A percentile compares a stretch with the other conserved stretches of the same genome.
phyloP scores from a whole-genome alignment of 2,329 filamentous ascomycete genomes.

The Epichloe festucae region DNA sequence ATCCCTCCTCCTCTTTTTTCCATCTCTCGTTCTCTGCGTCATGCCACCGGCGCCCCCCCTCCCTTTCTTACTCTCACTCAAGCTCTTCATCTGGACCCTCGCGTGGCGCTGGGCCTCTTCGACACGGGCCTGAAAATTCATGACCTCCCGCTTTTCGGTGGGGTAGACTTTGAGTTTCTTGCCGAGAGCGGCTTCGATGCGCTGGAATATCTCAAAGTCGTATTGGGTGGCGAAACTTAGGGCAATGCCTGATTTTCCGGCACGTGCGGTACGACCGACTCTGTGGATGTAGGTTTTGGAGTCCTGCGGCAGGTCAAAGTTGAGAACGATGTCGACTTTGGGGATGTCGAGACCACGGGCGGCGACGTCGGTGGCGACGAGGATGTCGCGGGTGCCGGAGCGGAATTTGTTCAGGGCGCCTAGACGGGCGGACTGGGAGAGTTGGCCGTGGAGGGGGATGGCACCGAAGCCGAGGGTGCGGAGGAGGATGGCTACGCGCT shows the following conservation, averaged over 20 bases:
- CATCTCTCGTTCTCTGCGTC: slow-evolving; percentile 24
- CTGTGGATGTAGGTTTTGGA: slow-evolving; percentile 86
- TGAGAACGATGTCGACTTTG: slow-evolving; percentile 76
- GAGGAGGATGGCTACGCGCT: slow-evolving; percentile 71
- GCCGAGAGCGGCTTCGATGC: slow-evolving; percentile 73
- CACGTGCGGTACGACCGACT: slow-evolving; percentile 77
- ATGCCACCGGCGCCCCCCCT: slow-evolving; percentile 35
- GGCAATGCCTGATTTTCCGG: slow-evolving; percentile 72
- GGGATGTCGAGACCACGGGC: slow-evolving; percentile 88
- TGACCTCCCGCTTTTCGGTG: slow-evolving; percentile 67
- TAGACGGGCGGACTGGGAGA: slow-evolving; percentile 75
- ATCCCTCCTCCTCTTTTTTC: slow-evolving; percentile 31
- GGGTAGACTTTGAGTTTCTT: slow-evolving; percentile 61
- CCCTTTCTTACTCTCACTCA: slow-evolving; percentile 53
- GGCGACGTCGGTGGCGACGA: slow-evolving; percentile 90
- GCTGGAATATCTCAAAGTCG: slow-evolving; percentile 65
- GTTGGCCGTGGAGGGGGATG: slow-evolving; percentile 84
- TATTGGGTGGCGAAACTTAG: slow-evolving; percentile 79
- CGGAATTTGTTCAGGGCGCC: slow-evolving; percentile 88
- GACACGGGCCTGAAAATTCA: slow-evolving; percentile 65
- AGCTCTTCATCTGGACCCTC: slow-evolving; percentile 65
- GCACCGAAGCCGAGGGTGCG: slow-evolving; percentile 77
- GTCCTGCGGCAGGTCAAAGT: slow-evolving; percentile 73
- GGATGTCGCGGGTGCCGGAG: slow-evolving; percentile 63
- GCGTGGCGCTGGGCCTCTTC: slow-evolving; percentile 75